A percentile compares a stretch with the other conserved stretches of the same genome.
Conservation (phyloP, 768 basidiomycete genomes). For the Mycena vitilis region DNA sequence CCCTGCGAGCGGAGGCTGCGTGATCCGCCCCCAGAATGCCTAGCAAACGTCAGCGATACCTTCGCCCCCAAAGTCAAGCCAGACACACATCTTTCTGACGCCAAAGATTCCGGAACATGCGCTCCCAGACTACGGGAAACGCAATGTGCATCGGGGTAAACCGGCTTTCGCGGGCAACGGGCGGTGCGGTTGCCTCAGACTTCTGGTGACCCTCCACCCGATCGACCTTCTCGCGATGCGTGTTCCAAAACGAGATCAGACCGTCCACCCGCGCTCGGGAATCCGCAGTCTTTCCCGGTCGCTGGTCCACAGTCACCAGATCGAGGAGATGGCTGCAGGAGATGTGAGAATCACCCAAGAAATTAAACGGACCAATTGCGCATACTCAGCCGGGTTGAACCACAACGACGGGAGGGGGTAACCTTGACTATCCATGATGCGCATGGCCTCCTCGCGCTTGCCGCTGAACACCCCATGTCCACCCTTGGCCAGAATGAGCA, state of each 20-base stretch:
- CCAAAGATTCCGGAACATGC: slow-evolving; percentile 52
- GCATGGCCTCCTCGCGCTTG: slow-evolving; percentile 42
- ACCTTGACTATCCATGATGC: slow-evolving; percentile 49
- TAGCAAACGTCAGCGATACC: background rate
- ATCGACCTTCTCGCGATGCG: slow-evolving; percentile 33
- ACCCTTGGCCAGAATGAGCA: slow-evolving; percentile 40
- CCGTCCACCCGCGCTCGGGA: slow-evolving; percentile 31
- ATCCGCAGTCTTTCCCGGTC: slow-evolving; percentile 23
- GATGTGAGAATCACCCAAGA: slow-evolving; percentile 43
- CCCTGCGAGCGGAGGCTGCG: slow-evolving; percentile 36
- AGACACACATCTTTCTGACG: slow-evolving; percentile 46
- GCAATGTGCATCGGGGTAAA: slow-evolving; percentile 49
- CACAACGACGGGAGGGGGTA: slow-evolving; percentile 46
- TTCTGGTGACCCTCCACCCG: slow-evolving; percentile 22
- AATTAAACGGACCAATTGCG: slow-evolving; percentile 32
- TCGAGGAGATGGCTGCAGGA: slow-evolving; percentile 33
- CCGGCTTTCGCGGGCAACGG: slow-evolving; percentile 34
- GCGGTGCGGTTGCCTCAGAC: slow-evolving; percentile 15
- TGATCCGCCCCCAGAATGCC: slow-evolving; percentile 37
- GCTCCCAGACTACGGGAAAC: slow-evolving; percentile 50
- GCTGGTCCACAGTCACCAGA: slow-evolving; percentile 34
- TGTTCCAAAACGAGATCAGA: slow-evolving; percentile 32
- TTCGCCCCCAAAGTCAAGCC: background rate
- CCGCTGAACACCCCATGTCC: slow-evolving; percentile 40
- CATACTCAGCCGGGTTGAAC: slow-evolving; percentile 56